Conservation (phyloP, 352 stramenopile genomes). For the Blastocystis sp. region DNA sequence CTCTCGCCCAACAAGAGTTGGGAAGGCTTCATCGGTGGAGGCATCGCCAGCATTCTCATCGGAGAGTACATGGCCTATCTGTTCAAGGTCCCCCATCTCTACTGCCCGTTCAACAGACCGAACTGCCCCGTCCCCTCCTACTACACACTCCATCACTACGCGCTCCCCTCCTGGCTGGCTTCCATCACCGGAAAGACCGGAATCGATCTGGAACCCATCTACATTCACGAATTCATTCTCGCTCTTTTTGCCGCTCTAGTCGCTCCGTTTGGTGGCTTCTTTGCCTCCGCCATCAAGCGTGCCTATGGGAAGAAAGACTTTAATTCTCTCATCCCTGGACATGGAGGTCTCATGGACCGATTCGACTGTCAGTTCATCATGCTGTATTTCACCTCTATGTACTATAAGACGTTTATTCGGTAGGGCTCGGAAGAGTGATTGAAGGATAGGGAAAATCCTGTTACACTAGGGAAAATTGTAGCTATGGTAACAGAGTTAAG, state of each 20-base stretch:
- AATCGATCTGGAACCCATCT: slow-evolving; percentile 69
- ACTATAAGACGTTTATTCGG: slow-evolving; percentile 92
- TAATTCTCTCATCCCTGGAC: slow-evolving; percentile 91
- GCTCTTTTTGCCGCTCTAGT: slow-evolving; percentile 91
- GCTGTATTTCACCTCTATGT: slow-evolving; percentile 86
- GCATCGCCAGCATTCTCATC: slow-evolving; percentile 87
- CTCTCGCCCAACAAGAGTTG: slow-evolving; percentile 98
- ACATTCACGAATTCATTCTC: slow-evolving; percentile 91
- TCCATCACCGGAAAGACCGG: slow-evolving; percentile 65
- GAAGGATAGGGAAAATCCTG: neutral
- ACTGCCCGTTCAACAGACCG: slow-evolving; percentile 14
- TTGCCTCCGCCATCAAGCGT: slow-evolving; percentile 95
- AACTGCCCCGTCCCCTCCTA: slow-evolving; percentile 8
- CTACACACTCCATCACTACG: slow-evolving; percentile 32
- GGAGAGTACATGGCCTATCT: slow-evolving; percentile 68
- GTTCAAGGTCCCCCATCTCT: slow-evolving; percentile 66
- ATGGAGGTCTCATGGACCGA: slow-evolving; percentile 90
- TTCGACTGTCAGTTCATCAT: slow-evolving; percentile 95
- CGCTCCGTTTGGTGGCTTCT: slow-evolving; percentile 97
- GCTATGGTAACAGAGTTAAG: neutral
- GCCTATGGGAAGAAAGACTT: slow-evolving; percentile 99
- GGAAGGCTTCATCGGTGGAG: slow-evolving; percentile 95
- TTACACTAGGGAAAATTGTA: neutral
- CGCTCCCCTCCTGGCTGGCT: slow-evolving; percentile 60
- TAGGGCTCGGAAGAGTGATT: neutral